Evolutionary conservation across 2,329 filamentous ascomycete species (phyloP).

Genomic region (Ploettnerulaceae sp.): DNA sequence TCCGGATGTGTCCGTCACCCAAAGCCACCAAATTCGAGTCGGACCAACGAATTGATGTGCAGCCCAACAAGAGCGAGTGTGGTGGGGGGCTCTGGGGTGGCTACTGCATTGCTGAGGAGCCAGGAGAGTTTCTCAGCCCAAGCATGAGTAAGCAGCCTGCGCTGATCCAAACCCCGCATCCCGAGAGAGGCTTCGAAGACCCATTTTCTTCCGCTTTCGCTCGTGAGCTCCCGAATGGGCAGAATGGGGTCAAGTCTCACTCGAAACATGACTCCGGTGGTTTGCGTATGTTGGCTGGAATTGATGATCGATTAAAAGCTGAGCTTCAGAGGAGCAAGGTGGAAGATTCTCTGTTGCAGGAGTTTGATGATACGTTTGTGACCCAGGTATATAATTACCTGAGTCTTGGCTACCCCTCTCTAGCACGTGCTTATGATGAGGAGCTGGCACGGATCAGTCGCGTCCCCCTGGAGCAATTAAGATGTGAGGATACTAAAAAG

Average conservation of each 20-base stretch:
- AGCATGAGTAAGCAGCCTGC: slow-evolving; percentile 28
- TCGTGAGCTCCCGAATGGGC: slow-evolving; percentile 13
- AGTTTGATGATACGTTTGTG: slow-evolving; percentile 80
- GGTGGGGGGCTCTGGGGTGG: slow-evolving; percentile 73
- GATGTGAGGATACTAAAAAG: slow-evolving; percentile 62
- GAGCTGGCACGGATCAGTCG: slow-evolving; percentile 79
- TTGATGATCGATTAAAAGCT: slow-evolving; percentile 29
- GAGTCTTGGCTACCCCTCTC: slow-evolving; percentile 83
- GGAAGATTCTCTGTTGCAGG: slow-evolving; percentile 43
- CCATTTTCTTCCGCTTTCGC: slow-evolving; percentile 32
- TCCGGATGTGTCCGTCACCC: slow-evolving; percentile 78
- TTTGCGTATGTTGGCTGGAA: slow-evolving; percentile 31
- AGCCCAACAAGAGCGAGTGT: slow-evolving; percentile 50
- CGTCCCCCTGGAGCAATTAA: slow-evolving; percentile 63
- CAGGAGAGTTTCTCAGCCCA: slow-evolving; percentile 34
- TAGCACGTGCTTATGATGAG: slow-evolving; percentile 76
- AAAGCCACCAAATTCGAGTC: slow-evolving; percentile 80
- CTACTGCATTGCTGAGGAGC: slow-evolving; percentile 49
- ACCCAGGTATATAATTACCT: slow-evolving; percentile 98
- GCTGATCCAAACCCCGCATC: slow-evolving; percentile 36
- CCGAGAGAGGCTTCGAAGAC: slow-evolving; percentile 32
- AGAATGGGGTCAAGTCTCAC: slow-evolving; percentile 11
- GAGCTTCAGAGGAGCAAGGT: slow-evolving; percentile 26
- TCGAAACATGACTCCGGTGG: slow-evolving; percentile 20
- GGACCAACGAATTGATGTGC: slow-evolving; percentile 56